Evolutionary conservation across 305 asterid genomes (phyloP).

Genomic region (Plantago coronopus): DNA sequence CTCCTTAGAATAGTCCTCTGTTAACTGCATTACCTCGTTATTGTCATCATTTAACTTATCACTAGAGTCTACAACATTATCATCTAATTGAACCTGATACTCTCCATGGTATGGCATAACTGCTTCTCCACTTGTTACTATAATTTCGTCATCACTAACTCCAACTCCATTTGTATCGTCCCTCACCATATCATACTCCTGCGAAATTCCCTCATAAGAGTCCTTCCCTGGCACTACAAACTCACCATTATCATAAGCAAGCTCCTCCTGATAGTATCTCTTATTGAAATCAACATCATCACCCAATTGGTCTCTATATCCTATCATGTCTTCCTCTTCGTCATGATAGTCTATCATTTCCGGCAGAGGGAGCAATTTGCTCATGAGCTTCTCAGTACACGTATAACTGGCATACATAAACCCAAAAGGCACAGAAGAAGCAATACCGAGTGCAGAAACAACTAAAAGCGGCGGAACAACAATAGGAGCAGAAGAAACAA

Average conservation of each 20-base stretch:
- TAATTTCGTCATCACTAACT: constrained; percentile 3
- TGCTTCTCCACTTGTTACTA: no score
- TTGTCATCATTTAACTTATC: background rate
- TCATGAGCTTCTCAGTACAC: constrained; percentile 61
- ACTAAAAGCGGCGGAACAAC: constrained; percentile 59
- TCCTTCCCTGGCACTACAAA: background rate
- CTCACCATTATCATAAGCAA: background rate
- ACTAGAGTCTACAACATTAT: background rate
- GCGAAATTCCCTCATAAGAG: background rate
- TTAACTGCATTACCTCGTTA: no score
- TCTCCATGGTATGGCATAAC: background rate
- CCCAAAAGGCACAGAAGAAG: constrained; percentile 52
- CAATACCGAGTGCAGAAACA: constrained; percentile 56
- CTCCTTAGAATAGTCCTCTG: no score
- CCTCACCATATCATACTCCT: background rate
- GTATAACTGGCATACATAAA: constrained; percentile 54
- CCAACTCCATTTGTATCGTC: background rate
- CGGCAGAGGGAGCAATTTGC: constrained; percentile 40
- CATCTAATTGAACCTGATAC: background rate
- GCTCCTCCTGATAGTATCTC: background rate
- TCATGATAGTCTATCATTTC: constrained; percentile 26
- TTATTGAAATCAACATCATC: background rate
- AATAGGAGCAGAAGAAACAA: constrained; percentile 58
- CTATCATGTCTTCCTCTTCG: constrained; percentile 15
- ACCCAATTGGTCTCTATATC: background rate